These are phyloP conservation scores for Barnettozyma wickerhamii DNA, from an alignment of 805 yeast species.

Conservation along the genomic window DNA sequence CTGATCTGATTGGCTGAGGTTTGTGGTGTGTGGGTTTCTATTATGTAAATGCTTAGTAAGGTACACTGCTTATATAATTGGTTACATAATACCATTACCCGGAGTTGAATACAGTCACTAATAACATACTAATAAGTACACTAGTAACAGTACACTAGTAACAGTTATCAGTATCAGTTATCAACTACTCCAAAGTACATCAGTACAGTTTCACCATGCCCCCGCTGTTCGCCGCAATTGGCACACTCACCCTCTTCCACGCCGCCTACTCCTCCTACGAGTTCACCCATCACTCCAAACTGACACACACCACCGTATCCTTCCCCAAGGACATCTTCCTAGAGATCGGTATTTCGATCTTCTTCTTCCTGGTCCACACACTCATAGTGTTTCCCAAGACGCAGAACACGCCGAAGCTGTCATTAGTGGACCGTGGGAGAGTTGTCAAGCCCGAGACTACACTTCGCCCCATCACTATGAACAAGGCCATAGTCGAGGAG, in stretches of 20 bases:
- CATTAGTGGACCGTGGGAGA: conserved; percentile 3
- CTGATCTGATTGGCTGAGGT: too few species aligned
- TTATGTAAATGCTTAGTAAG: too few species aligned
- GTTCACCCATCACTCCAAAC: conserved; percentile 2
- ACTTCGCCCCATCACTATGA: conserved; percentile 1
- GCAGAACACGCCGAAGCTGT: not conserved
- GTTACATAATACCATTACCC: too few species aligned
- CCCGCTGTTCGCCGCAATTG: not conserved
- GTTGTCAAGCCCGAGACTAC: conserved; percentile 1
- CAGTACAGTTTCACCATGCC: not conserved
- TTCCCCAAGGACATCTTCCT: conserved; percentile 9
- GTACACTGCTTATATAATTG: too few species aligned
- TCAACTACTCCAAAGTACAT: too few species aligned
- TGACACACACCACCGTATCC: not conserved
- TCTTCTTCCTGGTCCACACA: conserved; percentile 3
- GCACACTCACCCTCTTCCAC: conserved; percentile 1
- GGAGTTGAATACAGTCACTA: too few species aligned
- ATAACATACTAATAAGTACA: too few species aligned
- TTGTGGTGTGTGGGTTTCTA: conserved; percentile 2
- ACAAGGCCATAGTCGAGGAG: conserved; percentile 5
- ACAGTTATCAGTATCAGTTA: too few species aligned
- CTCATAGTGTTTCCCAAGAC: conserved; percentile 5
- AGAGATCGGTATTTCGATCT: conserved; percentile 2
- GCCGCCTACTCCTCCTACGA: conserved; percentile 12
- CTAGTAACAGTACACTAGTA: too few species aligned